Evolutionary conservation across 257 asterid genomes (phyloP), one percentile per base, ranked within the genome.

Genomic region (Solanum paucissectum): DNA sequence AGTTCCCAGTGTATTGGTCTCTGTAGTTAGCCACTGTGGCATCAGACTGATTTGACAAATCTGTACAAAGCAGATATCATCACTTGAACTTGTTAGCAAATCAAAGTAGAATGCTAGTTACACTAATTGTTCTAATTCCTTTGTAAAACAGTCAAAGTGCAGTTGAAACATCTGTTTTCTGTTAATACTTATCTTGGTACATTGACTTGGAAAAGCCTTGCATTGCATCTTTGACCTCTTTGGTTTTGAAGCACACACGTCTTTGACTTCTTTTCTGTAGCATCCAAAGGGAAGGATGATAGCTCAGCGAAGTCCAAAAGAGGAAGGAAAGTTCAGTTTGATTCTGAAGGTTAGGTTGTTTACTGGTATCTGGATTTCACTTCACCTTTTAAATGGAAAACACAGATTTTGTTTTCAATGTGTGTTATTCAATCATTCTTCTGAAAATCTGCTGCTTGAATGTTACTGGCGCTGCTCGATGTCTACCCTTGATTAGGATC

Each of bases 251-350:
- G 38, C 85, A 14, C 9, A 14, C n/a, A 25, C 16, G 16, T 27
- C 84, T 38, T 77, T 79, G 64, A 25, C 84, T 9, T 89, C 23
- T 82, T 73, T 89, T 64, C 49, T 87, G 85, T 81, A 88, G 92
- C 90, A 27, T 89, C 86, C 87, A 93, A 88, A 87, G 94, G 94
- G 88, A 91, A 91, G 86, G 95, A 94, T 46, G 92, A 92, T 36
- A 86, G 79, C 88, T 90, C 93, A 37, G 84, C 90, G 44, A 93
- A 82, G 91, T 91, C 92, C 66, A 95, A 89, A 88, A 91, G 89
- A 86, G 98, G 95, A 85, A 95, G 92, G 90, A 91, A 88, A 88
- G 98, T 95, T 88, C 95, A 92, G 91, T 94, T 95, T 87, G 94
- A 89, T 85, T 88, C 91, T 46, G 95, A 92, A 92, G 98, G 97